Evolutionary conservation across 2,329 filamentous ascomycete genomes (phyloP).

Genomic region (Monosporascus ibericus): DNA sequence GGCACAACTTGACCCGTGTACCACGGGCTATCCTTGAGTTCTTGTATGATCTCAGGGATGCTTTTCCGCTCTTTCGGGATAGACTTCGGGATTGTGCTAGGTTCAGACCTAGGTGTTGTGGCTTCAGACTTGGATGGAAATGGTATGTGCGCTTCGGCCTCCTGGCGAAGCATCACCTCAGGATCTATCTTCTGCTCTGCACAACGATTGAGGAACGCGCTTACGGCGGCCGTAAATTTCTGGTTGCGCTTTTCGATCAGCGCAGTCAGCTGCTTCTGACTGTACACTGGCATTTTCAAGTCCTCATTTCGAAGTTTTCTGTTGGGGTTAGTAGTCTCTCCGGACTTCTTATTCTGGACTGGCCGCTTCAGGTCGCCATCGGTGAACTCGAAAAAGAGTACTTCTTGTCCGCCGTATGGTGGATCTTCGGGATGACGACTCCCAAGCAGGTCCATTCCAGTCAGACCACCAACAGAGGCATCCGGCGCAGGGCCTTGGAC

Average conservation of each 20-base stretch:
- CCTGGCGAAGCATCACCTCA: conserved; percentile 54
- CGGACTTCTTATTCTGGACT: conserved; percentile 65
- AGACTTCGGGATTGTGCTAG: conserved; percentile 52
- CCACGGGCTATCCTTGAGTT: conserved; percentile 78
- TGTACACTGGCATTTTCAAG: conserved; percentile 85
- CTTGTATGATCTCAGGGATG: conserved; percentile 77
- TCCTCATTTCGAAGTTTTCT: conserved; percentile 69
- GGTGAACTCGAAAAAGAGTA: conserved; percentile 86
- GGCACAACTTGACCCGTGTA: conserved; percentile 91
- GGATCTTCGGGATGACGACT: conserved; percentile 23
- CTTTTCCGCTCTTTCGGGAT: conserved; percentile 77
- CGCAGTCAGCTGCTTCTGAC: conserved; percentile 84
- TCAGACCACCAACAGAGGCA: conserved; percentile 50
- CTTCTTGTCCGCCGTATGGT: conserved; percentile 48
- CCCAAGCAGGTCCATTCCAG: conserved; percentile 40
- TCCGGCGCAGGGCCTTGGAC: conserved; percentile 45
- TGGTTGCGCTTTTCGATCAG: conserved; percentile 85
- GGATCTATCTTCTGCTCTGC: conserved; percentile 60
- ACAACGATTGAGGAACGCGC: conserved; percentile 71
- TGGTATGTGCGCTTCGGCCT: conserved; percentile 58
- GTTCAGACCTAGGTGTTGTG: conserved; percentile 23
- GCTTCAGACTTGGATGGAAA: conserved; percentile 40
- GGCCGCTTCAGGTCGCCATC: conserved; percentile 87
- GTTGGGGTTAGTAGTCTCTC: conserved; percentile 61
- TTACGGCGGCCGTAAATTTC: conserved; percentile 74